Conservation (phyloP, 345 rosid species). For the Conringia planisiliqua region DNA sequence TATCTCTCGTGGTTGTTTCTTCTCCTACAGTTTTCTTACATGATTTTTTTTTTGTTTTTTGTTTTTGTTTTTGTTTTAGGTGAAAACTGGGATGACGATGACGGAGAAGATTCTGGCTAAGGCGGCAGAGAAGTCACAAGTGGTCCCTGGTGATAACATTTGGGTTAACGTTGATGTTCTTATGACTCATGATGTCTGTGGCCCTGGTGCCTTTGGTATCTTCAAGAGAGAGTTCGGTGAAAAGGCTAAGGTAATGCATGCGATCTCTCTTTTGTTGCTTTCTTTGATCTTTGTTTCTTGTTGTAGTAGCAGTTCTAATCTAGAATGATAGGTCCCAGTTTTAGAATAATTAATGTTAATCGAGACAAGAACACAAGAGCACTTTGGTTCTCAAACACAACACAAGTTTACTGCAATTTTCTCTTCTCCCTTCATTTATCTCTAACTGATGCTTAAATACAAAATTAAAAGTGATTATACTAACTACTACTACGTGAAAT, state of each 20-base stretch:
- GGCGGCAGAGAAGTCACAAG: conserved; percentile 68
- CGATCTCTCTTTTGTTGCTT: neutral
- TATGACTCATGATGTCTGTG: conserved; percentile 98
- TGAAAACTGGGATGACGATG: conserved; percentile 91
- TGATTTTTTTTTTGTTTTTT: neutral
- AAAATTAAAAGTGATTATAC: too few species aligned
- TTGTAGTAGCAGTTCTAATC: neutral
- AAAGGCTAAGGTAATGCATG: conserved; percentile 57
- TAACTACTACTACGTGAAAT: too few species aligned
- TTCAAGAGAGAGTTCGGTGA: conserved; percentile 90
- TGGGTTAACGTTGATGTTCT: conserved; percentile 90
- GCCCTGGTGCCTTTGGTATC: conserved; percentile 90
- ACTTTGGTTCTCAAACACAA: too few species aligned
- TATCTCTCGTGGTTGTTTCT: neutral
- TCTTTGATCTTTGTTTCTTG: neutral
- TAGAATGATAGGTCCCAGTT: too few species aligned
- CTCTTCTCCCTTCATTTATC: too few species aligned
- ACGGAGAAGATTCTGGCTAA: conserved; percentile 91
- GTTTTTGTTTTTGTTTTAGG: conserved; percentile 31
- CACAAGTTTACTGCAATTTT: too few species aligned
- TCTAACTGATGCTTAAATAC: too few species aligned
- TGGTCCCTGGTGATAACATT: conserved; percentile 87
- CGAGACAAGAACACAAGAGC: too few species aligned
- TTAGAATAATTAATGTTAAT: too few species aligned
- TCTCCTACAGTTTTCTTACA: neutral